These are phyloP conservation scores for Cardamine chenopodiifolia DNA, from an alignment of 345 rosid species.

Conservation along the genomic window DNA sequence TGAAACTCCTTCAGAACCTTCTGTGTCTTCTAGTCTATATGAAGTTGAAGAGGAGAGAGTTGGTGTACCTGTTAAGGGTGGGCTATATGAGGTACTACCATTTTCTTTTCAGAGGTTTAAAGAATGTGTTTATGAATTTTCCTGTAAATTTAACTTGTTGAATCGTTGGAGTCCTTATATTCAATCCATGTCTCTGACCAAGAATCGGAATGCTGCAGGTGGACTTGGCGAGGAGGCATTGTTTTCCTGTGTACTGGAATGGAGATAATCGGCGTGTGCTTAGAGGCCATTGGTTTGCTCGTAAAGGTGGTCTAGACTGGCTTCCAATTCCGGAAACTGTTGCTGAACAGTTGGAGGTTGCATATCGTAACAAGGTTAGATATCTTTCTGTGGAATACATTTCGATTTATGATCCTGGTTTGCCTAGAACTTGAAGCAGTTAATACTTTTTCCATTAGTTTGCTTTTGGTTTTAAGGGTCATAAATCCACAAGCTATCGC, in stretches of 20 bases:
- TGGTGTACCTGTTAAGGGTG: constrained; percentile 98
- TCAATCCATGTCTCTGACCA: constrained; percentile 25
- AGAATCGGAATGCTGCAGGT: constrained; percentile 56
- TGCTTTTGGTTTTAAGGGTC: constrained; percentile 2
- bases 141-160: constrained; percentile 7
- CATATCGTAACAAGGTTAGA: constrained; percentile 74
- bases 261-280: constrained; percentile 96
- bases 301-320: constrained; percentile 95
- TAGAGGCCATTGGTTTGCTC: constrained; percentile 98
- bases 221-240: constrained; percentile 77
- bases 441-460: neutral
- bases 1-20: constrained; percentile 43
- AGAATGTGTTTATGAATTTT: neutral
- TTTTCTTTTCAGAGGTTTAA: neutral
- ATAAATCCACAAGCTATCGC: neutral
- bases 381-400: neutral
- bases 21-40: constrained; percentile 50
- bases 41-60: constrained; percentile 91
- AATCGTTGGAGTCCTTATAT: neutral
- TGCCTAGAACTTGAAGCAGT: neutral
- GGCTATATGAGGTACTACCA: constrained; percentile 75
- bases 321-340: constrained; percentile 92
- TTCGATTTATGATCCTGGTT: neutral
- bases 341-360: constrained; percentile 86
- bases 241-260: constrained; percentile 94